These are phyloP conservation scores for Blastosporella zonata DNA, from an alignment of 1,284 basidiomycete genomes.

Conservation along the genomic window DNA sequence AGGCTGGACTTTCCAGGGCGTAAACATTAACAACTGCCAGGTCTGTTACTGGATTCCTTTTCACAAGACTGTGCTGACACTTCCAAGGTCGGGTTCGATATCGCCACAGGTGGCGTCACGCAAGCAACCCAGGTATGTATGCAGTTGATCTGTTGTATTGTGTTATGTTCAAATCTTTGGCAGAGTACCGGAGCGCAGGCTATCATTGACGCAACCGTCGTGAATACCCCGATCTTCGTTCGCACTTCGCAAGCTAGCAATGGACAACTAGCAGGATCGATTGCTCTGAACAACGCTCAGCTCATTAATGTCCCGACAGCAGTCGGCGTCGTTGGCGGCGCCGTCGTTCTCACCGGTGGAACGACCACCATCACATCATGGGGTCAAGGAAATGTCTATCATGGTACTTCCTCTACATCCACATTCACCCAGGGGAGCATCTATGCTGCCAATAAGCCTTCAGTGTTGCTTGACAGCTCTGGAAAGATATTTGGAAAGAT, in stretches of 20 bases:
- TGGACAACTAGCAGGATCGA: slow-evolving; percentile 44
- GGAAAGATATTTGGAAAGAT: slow-evolving; percentile 63
- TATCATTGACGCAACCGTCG: slow-evolving; percentile 60
- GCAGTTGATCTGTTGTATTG: neutral
- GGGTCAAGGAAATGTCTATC: slow-evolving; percentile 71
- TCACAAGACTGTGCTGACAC: neutral
- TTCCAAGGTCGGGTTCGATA: slow-evolving; percentile 39
- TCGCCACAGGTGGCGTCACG: slow-evolving; percentile 46
- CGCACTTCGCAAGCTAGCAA: slow-evolving; percentile 38
- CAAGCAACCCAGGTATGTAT: slow-evolving; percentile 32
- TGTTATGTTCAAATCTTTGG: neutral
- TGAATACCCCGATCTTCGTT: slow-evolving; percentile 48
- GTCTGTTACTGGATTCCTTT: slow-evolving; percentile 22
- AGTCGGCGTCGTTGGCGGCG: slow-evolving; percentile 50
- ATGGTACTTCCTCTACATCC: slow-evolving; percentile 41
- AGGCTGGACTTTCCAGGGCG: slow-evolving; percentile 61
- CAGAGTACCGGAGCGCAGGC: slow-evolving; percentile 50
- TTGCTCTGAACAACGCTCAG: slow-evolving; percentile 56
- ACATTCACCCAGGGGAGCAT: slow-evolving; percentile 53
- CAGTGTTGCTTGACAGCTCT: slow-evolving; percentile 50
- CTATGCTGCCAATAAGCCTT: slow-evolving; percentile 49
- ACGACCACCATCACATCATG: slow-evolving; percentile 61
- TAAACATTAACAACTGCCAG: slow-evolving; percentile 60
- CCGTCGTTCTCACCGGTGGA: slow-evolving; percentile 50
- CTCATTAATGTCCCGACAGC: slow-evolving; percentile 55